Evolutionary conservation across 805 yeast genomes (phyloP).

Genomic region (Saturnispora saitoi): DNA sequence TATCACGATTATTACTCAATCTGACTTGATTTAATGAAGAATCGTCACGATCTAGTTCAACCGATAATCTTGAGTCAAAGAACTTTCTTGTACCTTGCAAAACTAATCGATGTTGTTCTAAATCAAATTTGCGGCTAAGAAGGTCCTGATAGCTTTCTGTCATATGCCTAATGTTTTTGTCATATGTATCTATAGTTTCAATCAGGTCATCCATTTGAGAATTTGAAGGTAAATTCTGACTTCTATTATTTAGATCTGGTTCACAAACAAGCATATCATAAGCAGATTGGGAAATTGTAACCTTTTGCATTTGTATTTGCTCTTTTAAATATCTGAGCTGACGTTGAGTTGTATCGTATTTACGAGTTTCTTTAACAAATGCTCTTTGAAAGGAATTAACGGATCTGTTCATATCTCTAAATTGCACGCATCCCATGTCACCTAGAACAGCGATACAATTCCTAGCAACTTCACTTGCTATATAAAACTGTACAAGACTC

Average conservation of each 20-base stretch:
- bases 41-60: conserved; percentile 24
- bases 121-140: conserved; percentile 43
- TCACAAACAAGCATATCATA: conserved; percentile 21
- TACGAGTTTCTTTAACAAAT: conserved; percentile 80
- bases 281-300: conserved; percentile 23
- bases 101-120: conserved; percentile 66
- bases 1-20: conserved; percentile 12
- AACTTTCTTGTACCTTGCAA: conserved; percentile 29
- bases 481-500: conserved; percentile 85
- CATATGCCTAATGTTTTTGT: conserved; percentile 62
- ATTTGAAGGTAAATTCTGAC: conserved; percentile 39
- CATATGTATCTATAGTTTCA: conserved; percentile 51
- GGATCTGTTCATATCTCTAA: conserved; percentile 76
- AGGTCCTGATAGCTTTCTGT: conserved; percentile 60
- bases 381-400: conserved; percentile 83
- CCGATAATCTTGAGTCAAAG: conserved; percentile 27
- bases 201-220: conserved; percentile 69
- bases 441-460: conserved; percentile 84
- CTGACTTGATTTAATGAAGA: conserved; percentile 22
- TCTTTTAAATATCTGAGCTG: conserved; percentile 55
- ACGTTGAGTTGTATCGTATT: conserved; percentile 79
- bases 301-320: conserved; percentile 42
- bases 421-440: conserved; percentile 76
- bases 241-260: conserved; percentile 15
- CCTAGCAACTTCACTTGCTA: conserved; percentile 83